Percentiles rank a stretch among this genome's conserved stretches.
Conservation (phyloP, 805 yeast species). For the Candida coleopterorum region DNA sequence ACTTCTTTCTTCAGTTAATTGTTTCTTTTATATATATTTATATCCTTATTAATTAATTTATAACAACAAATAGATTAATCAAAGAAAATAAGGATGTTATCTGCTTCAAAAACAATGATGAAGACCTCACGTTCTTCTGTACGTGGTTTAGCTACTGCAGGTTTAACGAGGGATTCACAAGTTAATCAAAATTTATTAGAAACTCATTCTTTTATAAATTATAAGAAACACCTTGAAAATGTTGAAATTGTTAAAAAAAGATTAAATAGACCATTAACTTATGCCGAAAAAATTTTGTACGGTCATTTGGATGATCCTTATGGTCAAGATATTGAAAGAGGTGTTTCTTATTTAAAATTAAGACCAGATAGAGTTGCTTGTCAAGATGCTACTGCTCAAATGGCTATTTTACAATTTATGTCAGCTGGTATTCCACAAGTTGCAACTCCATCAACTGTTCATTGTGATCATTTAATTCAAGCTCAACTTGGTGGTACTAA, state of each 20-base stretch:
- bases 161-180: slow-evolving; percentile 61
- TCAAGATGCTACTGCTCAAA: slow-evolving; percentile 99
- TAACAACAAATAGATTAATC: background rate
- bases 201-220: slow-evolving; percentile 80
- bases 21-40: slow-evolving; percentile 3
- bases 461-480: slow-evolving; percentile 96
- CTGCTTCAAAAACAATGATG: slow-evolving; percentile 34
- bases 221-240: slow-evolving; percentile 86
- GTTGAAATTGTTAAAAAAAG: slow-evolving; percentile 79
- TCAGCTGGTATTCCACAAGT: slow-evolving; percentile 89
- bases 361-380: slow-evolving; percentile 98
- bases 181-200: slow-evolving; percentile 79
- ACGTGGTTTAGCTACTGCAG: slow-evolving; percentile 52
- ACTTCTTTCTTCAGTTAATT: slow-evolving; percentile 1
- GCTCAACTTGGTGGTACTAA: slow-evolving; percentile 87
- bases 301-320: slow-evolving; percentile 94
- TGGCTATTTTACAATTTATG: slow-evolving; percentile 96
- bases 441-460: slow-evolving; percentile 93
- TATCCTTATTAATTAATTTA: slow-evolving; percentile 1
- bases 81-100: slow-evolving; percentile 30
- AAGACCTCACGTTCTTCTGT: slow-evolving; percentile 21
- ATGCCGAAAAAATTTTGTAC: slow-evolving; percentile 92
- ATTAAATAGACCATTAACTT: slow-evolving; percentile 83
- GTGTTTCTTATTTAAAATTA: slow-evolving; percentile 85
- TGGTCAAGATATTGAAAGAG: slow-evolving; percentile 79